phyloP scores from a whole-genome alignment of 2,329 filamentous ascomycete species.

The Allantophomopsis cytisporea region DNA sequence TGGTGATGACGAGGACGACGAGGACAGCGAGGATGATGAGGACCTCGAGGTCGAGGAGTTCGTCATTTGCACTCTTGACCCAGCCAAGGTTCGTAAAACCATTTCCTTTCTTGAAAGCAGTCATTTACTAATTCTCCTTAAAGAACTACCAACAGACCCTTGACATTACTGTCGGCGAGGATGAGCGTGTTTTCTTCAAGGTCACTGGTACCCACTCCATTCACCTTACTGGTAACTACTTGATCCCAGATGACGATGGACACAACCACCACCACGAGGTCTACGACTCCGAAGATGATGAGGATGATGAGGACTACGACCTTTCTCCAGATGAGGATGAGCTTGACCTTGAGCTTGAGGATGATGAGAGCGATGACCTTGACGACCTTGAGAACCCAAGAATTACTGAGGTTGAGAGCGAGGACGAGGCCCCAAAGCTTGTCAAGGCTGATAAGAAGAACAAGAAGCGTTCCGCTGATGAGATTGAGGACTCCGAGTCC shows the following conservation, averaged over 20 bases:
- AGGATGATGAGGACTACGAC: conserved; percentile 63
- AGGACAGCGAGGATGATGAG: conserved; percentile 46
- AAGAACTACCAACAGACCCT: conserved; percentile 92
- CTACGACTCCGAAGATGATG: conserved; percentile 46
- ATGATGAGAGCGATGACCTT: conserved; percentile 61
- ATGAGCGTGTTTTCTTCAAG: conserved; percentile 85
- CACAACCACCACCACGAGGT: conserved; percentile 41
- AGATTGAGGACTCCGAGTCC: conserved; percentile 47
- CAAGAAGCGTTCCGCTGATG: conserved; percentile 85
- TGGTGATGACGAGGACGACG: conserved; percentile 38
- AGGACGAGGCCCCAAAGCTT: conserved; percentile 57
- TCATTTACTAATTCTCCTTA: conserved; percentile 14
- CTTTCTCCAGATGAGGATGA: conserved; percentile 70
- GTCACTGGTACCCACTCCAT: conserved; percentile 82
- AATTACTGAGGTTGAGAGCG: conserved; percentile 69
- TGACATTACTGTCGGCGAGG: conserved; percentile 80
- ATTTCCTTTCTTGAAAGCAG: conserved; percentile 4
- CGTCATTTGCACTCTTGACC: conserved; percentile 91
- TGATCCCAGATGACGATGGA: conserved; percentile 53
- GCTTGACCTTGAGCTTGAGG: conserved; percentile 39
- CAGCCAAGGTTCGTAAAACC: conserved; percentile 55
- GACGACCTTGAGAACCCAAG: conserved; percentile 69
- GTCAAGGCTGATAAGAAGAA: conserved; percentile 40
- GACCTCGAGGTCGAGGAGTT: conserved; percentile 69
- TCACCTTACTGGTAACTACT: conserved; percentile 92